Percentiles rank a stretch among this genome's conserved stretches.
Conservation (phyloP, 345 rosid genomes). For the Nasturtium officinale region DNA sequence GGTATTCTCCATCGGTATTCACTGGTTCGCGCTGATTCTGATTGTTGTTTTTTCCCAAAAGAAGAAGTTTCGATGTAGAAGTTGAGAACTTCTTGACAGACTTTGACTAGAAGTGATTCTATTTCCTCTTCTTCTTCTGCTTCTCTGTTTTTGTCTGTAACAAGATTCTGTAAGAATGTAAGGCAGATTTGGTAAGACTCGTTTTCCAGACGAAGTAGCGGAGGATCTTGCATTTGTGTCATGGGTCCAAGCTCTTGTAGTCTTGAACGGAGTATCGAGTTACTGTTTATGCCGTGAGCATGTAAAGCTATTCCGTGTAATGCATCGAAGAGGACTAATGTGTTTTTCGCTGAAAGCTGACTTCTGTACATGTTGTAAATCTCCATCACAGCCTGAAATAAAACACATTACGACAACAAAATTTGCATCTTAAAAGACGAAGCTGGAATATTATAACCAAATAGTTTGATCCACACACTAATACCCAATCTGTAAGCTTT, state of each 20-base stretch:
- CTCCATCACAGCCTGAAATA: slow-evolving; percentile 87
- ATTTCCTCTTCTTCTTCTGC: slow-evolving; percentile 61
- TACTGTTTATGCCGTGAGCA: slow-evolving; percentile 74
- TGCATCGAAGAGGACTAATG: slow-evolving; percentile 77
- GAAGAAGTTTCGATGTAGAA: slow-evolving; percentile 63
- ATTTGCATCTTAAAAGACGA: background rate
- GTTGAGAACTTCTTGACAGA: slow-evolving; percentile 72
- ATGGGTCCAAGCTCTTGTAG: slow-evolving; percentile 82
- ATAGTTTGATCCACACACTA: background rate
- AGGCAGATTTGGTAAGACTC: slow-evolving; percentile 96
- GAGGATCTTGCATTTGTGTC: slow-evolving; percentile 99
- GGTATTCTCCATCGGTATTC: slow-evolving; percentile 73
- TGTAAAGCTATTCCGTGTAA: slow-evolving; percentile 79
- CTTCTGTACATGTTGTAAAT: slow-evolving; percentile 82
- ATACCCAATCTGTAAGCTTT: background rate
- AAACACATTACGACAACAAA: slow-evolving; percentile 2
- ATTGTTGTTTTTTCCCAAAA: slow-evolving; percentile 40
- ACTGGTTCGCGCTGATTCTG: slow-evolving; percentile 46
- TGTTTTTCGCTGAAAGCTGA: slow-evolving; percentile 71
- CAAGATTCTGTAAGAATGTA: slow-evolving; percentile 80
- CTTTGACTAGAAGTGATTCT: slow-evolving; percentile 69
- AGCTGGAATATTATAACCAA: background rate
- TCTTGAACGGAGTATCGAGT: slow-evolving; percentile 59
- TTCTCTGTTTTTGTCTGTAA: slow-evolving; percentile 54
- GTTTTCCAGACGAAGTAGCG: slow-evolving; percentile 85